phyloP scores from a whole-genome alignment of 2,329 filamentous ascomycete species.

The Trichoderma sp. region DNA sequence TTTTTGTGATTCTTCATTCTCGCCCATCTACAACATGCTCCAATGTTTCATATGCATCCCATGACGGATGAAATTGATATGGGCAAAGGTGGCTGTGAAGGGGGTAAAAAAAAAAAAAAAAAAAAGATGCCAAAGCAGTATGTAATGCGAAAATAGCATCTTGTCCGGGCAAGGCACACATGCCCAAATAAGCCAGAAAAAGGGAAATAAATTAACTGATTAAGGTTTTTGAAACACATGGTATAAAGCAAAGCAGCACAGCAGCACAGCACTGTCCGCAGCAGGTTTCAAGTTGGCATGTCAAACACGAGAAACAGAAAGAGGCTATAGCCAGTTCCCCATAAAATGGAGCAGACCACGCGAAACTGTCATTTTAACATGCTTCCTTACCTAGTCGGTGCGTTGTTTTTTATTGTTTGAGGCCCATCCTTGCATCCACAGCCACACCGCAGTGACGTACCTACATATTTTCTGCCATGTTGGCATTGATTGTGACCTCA shows the following conservation, averaged over 20 bases:
- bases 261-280: neutral
- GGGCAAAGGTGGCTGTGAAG: slow-evolving; percentile 5
- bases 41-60: neutral
- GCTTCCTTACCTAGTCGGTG: neutral
- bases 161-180: neutral
- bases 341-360: neutral
- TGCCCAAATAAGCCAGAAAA: neutral
- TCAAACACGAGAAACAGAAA: slow-evolving; percentile 1
- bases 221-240: neutral
- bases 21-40: neutral
- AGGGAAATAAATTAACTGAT: neutral
- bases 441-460: slow-evolving; percentile 25
- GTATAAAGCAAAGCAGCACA: neutral
- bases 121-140: no score
- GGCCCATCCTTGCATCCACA: slow-evolving; percentile 21
- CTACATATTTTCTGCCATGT: slow-evolving; percentile 2
- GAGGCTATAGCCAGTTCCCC: neutral
- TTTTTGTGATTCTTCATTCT: neutral
- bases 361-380: neutral
- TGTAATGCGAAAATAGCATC: slow-evolving; percentile 7
- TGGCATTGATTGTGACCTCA: neutral
- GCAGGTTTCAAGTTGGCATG: slow-evolving; percentile 2
- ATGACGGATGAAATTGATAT: neutral
- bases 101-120: neutral
- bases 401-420: slow-evolving; percentile 1